Base-by-base conservation (phyloP, 75 land plant species). In the Pinus tabuliformis region DNA sequence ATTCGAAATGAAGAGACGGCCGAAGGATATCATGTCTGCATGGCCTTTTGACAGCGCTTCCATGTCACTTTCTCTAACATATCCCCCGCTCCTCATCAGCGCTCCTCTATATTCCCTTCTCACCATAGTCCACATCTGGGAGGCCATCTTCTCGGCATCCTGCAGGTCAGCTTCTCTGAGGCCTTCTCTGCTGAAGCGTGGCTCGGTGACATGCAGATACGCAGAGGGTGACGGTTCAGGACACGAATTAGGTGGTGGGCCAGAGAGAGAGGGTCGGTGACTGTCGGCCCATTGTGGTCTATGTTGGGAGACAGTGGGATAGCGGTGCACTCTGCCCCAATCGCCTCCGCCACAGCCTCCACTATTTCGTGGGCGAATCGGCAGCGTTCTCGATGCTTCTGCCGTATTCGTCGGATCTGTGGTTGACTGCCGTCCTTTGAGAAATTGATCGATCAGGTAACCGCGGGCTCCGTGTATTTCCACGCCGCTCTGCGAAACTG, bases 21-120 rank as follows among this genome's bases (percentile, higher is more conserved):
- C 95, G 62, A 82, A 94, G 0, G 94, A 85, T 6, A 94, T 87
- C 82, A 91, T 73, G 79, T 91, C 94, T 15, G 97, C 87, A n/a
- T 88, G 88, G 1, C 84, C 93, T 3, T 74, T 17, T 13, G 66
- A 80, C 60, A 92, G 81, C 4, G 94, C 94, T 20, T 80, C 83
- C 75, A 83, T 74, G 1, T 88, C 92, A 4, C 83, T 85, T 59
- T 92, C 86, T 75, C 88, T 73, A 3, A 84, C 86, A 80, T 63
- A 88, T 36, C 92, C 94, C n/a, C 1, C 94, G 26, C 90, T 87
- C 54, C 79, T 70, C 20, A 92, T 88, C 74, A 92, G 80, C 8
- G 86, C 84, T 3, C 94, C 94, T 18, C 83, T 56, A 65, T 81
- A 92, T 0, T 83, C 83, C 59, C 42, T 73, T 87, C 14, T 84